phyloP scores from a whole-genome alignment of 345 rosid genomes.

The Arabidopsis suecica region DNA sequence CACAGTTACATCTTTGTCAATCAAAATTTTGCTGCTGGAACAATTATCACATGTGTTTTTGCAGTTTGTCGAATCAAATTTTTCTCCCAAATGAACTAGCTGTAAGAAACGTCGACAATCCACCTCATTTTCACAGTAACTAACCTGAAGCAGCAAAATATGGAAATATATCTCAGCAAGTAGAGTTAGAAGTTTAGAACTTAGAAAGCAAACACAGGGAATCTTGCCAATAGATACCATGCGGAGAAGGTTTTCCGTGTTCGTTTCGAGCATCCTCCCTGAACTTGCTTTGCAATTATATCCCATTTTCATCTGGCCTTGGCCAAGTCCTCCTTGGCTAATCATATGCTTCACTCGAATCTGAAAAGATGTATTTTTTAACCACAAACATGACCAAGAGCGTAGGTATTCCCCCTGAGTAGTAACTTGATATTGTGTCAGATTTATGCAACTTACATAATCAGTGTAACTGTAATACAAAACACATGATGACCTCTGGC shows the following conservation, averaged over 20 bases:
- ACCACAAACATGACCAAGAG: conserved; percentile 21
- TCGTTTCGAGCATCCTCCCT: conserved; percentile 80
- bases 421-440: conserved; percentile 13
- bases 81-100: conserved; percentile 91
- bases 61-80: conserved; percentile 75
- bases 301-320: conserved; percentile 66
- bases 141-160: conserved; percentile 64
- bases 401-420: not conserved
- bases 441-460: conserved; percentile 63
- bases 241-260: conserved; percentile 82
- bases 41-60: conserved; percentile 88
- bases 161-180: conserved; percentile 27
- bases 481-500: conserved; percentile 84
- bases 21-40: conserved; percentile 56
- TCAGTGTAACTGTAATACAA: conserved; percentile 90
- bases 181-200: conserved; percentile 17
- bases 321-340: conserved; percentile 82
- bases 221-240: conserved; percentile 59
- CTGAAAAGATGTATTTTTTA: conserved; percentile 50
- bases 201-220: conserved; percentile 8
- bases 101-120: conserved; percentile 93
- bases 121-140: conserved; percentile 93
- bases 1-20: conserved; percentile 85
- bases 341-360: conserved; percentile 95
- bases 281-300: conserved; percentile 64